Base-by-base conservation (phyloP, 768 basidiomycete genomes). In the Collybia mongolica region DNA sequence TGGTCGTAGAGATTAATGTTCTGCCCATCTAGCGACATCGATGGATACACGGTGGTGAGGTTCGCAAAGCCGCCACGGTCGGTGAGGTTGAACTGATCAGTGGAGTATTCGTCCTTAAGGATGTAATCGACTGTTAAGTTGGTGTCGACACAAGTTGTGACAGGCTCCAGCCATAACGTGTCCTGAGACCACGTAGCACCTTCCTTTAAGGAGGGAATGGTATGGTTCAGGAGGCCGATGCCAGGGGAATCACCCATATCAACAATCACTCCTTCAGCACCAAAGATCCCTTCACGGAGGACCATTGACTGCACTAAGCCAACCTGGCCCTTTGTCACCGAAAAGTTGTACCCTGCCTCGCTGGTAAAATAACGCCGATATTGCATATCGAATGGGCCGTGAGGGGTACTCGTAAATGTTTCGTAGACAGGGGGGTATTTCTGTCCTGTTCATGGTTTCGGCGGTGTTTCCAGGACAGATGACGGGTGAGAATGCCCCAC, bases 81-180 rank as follows among this genome's bases (percentile, higher is more conserved):
- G 7, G 32, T 32, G 32, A 32, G 32, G 32, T 32, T 32, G 14
- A 32, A 32, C 14, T 32, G 32, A 32, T 32, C 19, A n/a, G 24
- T 26, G 24, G 24, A 3, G 7, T 3, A 4, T 2, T 7, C 6
- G 17, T 49, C 36, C 14, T 19, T 22, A 11, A 60, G 39, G 20
- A 41, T 39, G 32, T 63, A 63, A 23, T 60, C 60, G 9, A 61
- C n/a, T 3, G 61, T 63, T n/a, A 63, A 18, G 43, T 61, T 63
- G 5, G 59, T 56, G 26, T 63, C 49, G 44, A 59, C 54, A 18
- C 60, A 63, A 24, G 45, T 15, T 5, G 61, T 55, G 12, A 57
- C 55, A 6, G 61, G 61, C 41, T 63, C 59, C 32, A 62, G 48
- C 60, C 61, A 63, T 9, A 63, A 43, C 18, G 61, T 36, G 6